Conservation (phyloP, 768 basidiomycete species). For the Macrolepiota fuliginosa region DNA sequence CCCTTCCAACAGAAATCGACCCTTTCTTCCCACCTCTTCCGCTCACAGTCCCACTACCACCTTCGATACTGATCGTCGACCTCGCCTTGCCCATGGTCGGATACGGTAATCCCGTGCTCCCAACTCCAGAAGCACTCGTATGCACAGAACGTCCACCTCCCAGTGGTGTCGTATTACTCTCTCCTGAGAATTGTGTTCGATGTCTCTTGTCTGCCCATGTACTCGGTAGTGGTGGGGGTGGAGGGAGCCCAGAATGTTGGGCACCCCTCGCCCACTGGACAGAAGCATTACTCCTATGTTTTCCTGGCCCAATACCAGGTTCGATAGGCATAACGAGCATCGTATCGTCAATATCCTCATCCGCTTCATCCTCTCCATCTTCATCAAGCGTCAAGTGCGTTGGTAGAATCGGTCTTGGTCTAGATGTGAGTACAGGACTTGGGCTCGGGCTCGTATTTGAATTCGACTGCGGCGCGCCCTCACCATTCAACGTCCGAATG, state of each 20-base stretch:
- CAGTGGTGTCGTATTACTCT: conserved; percentile 13
- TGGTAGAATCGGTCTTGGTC: conserved; percentile 8
- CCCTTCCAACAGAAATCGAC: conserved; percentile 49
- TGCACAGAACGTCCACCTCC: conserved; percentile 19
- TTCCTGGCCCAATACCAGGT: conserved; percentile 24
- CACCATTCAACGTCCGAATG: conserved; percentile 25
- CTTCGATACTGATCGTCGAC: conserved; percentile 71
- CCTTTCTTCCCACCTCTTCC: conserved; percentile 13
- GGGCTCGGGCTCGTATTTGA: conserved; percentile 18
- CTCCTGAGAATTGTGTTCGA: conserved; percentile 21
- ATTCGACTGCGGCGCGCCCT: conserved; percentile 20
- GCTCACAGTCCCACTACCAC: conserved; percentile 24
- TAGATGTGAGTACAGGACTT: background rate
- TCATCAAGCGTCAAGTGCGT: conserved; percentile 1
- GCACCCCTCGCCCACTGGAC: conserved; percentile 8
- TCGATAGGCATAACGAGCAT: conserved; percentile 75
- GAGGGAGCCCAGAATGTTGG: background rate
- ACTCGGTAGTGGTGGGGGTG: conserved; percentile 29
- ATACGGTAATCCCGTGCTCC: conserved; percentile 18
- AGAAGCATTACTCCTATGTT: conserved; percentile 17
- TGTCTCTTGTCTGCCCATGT: conserved; percentile 32
- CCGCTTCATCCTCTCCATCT: conserved; percentile 41
- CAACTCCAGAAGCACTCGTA: conserved; percentile 20
- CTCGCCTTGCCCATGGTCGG: conserved; percentile 39
- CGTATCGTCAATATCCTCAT: conserved; percentile 74